Percentiles rank a stretch among this genome's conserved stretches.
Conservation (phyloP, 306 rosid species). For the Benincasa hispida region DNA sequence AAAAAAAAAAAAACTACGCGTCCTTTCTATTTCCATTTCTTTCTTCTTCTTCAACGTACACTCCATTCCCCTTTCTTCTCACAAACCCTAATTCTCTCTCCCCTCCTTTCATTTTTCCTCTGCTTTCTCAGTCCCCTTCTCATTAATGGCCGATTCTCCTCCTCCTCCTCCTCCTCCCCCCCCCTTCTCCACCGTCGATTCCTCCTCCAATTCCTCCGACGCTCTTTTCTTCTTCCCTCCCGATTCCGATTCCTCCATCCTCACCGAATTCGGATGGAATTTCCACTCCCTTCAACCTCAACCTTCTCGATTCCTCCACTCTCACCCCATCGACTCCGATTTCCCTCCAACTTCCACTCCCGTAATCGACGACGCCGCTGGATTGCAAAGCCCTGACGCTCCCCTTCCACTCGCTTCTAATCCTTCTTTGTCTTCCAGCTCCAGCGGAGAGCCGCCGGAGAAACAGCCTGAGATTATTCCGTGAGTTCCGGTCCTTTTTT, state of each 20-base stretch:
- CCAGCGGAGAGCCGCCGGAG: slow-evolving; percentile 81
- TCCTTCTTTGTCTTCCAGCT: slow-evolving; percentile 63
- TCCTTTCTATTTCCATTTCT: slow-evolving; percentile 29
- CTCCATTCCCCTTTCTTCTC: background rate
- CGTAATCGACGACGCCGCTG: background rate
- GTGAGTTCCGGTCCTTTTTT: slow-evolving; percentile 80
- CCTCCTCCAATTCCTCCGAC: background rate
- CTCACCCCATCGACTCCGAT: slow-evolving; percentile 24
- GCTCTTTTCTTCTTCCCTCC: background rate
- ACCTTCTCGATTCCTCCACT: background rate
- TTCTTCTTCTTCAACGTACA: slow-evolving; percentile 16
- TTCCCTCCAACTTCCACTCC: slow-evolving; percentile 13
- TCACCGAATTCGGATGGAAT: slow-evolving; percentile 68
- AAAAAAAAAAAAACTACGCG: slow-evolving; percentile 46
- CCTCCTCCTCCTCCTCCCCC: background rate
- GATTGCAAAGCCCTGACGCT: slow-evolving; percentile 14
- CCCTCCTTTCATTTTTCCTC: background rate
- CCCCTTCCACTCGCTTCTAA: slow-evolving; percentile 27
- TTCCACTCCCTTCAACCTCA: slow-evolving; percentile 18
- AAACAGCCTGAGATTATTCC: slow-evolving; percentile 51
- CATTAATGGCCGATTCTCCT: background rate
- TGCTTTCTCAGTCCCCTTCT: background rate
- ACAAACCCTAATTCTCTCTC: slow-evolving; percentile 6
- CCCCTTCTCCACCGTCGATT: background rate
- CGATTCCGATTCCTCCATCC: slow-evolving; percentile 27